Conservation (phyloP, 257 asterid species). For the Gardenia jasminoides region DNA sequence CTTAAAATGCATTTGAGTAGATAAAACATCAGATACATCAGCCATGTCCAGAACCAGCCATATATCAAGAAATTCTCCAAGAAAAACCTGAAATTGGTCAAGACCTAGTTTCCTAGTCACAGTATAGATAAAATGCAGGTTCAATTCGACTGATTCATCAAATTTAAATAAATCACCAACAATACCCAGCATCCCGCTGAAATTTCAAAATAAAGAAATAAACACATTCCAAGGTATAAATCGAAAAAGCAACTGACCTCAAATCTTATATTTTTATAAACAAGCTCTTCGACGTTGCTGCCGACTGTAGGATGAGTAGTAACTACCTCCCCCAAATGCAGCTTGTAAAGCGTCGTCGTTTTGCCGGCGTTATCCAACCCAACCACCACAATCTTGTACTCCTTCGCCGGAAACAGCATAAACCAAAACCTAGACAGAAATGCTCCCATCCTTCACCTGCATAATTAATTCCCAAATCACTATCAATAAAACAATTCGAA, state of each 20-base stretch:
- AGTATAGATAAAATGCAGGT: background rate
- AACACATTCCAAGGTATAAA: background rate
- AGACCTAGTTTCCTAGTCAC: no score
- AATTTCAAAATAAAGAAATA: background rate
- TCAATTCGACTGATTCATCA: background rate
- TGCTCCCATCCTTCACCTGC: conserved; percentile 63
- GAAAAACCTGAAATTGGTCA: no score
- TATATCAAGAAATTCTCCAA: no score
- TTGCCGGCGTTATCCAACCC: conserved; percentile 98
- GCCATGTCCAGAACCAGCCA: no score
- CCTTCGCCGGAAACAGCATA: conserved; percentile 93
- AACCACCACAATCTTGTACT: conserved; percentile 96
- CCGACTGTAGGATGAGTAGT: conserved; percentile 98
- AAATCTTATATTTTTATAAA: conserved; percentile 85
- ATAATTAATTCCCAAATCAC: background rate
- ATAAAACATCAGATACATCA: background rate
- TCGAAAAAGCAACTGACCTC: conserved; percentile 48
- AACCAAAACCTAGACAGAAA: conserved; percentile 87
- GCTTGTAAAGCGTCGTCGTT: conserved; percentile 90
- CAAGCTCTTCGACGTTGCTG: conserved; percentile 96
- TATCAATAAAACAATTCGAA: background rate
- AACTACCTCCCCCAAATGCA: conserved; percentile 83
- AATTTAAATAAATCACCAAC: background rate
- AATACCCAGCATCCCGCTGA: background rate
- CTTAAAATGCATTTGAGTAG: background rate